phyloP scores from a whole-genome alignment of 2,329 filamentous ascomycete genomes.

The Stemphylium lycopersici region DNA sequence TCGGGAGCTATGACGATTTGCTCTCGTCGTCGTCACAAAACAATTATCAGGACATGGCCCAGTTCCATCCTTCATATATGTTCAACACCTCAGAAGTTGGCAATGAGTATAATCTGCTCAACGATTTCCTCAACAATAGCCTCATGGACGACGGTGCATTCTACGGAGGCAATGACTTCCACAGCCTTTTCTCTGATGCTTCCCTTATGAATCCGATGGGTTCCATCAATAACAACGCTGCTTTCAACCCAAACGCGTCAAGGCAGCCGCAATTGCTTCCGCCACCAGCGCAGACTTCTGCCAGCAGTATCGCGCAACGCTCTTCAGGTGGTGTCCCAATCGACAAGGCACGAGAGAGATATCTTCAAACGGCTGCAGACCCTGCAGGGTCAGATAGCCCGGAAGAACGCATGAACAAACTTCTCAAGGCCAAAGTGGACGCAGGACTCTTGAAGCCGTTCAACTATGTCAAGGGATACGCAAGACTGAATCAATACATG shows the following conservation, averaged over 20 bases:
- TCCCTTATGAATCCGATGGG: conserved; percentile 56
- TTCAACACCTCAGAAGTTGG: conserved; percentile 92
- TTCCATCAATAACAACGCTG: conserved; percentile 42
- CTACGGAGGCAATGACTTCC: conserved; percentile 51
- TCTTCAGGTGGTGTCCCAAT: conserved; percentile 66
- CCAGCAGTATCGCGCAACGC: conserved; percentile 64
- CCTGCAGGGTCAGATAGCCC: conserved; percentile 83
- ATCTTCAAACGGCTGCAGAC: conserved; percentile 96
- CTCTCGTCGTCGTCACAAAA: conserved; percentile 73
- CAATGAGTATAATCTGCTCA: conserved; percentile 95
- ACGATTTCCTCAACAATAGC: conserved; percentile 93
- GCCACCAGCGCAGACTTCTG: conserved; percentile 52
- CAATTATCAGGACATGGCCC: conserved; percentile 92
- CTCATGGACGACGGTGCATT: conserved; percentile 72
- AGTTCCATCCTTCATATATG: conserved; percentile 92
- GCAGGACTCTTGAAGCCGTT: conserved; percentile 94
- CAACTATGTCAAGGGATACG: conserved; percentile 98
- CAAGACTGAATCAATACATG: conserved; percentile 87
- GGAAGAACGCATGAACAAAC: conserved; percentile 92
- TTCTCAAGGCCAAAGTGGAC: conserved; percentile 94
- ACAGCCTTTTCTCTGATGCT: conserved; percentile 66
- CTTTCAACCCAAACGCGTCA: conserved; percentile 52
- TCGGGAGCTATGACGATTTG: conserved; percentile 85
- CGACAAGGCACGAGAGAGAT: conserved; percentile 79
- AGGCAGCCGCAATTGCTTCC: conserved; percentile 53